Evolutionary conservation across 108 stramenopile species (phyloP), one percentile per base, ranked within the genome.

Genomic region (Pelagomonas calceolata): DNA sequence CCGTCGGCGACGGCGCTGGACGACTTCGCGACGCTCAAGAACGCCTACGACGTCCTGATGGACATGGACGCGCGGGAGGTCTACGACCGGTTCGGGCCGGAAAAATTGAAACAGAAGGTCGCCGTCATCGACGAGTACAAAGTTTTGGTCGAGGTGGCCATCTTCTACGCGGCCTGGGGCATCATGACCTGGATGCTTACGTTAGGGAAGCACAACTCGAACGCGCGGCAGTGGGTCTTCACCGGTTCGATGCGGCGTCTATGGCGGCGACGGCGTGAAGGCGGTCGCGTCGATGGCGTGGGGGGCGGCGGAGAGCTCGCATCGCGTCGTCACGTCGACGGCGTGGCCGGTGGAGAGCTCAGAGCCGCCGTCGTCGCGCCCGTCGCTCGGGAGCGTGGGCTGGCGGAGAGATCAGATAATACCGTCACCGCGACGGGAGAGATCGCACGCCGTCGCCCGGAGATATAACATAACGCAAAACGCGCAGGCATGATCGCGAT

Each of bases 51-150:
- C 78, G 87, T 94, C 32, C 82, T 98, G 34, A 95, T 95, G 91
- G 95, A 98, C 78, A 75, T 92, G 77, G 93, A 94, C 80, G 76
- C 88, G 63, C 82, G 95, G 67, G 95, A 95, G 72, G 92, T 95
- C 31, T 98, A 98, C 85, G 93, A 98, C 81, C 95, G 95, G 77
- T 95, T 95, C 76, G 97, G 97, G 46, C 83, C 85, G 68, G 95
- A 95, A 43, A 94, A 92, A 14, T 79, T 94, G 68, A 78, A 86
- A 51, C 68, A 80, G 68, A 94, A 94, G 80, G 92, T 93, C 71
- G n/a, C n/a, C n/a, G 82, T 88, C 32, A 87, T 85, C 70, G 89
- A 87, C 70, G 95, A 96, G 75, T 81, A 85, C 29, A 88, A 84
- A 68, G 86, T 93, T 68, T 76, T 94, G 36, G 76, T 95, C 68